Base-by-base conservation (phyloP, 2,329 filamentous ascomycete genomes). In the Botrytis tulipae region DNA sequence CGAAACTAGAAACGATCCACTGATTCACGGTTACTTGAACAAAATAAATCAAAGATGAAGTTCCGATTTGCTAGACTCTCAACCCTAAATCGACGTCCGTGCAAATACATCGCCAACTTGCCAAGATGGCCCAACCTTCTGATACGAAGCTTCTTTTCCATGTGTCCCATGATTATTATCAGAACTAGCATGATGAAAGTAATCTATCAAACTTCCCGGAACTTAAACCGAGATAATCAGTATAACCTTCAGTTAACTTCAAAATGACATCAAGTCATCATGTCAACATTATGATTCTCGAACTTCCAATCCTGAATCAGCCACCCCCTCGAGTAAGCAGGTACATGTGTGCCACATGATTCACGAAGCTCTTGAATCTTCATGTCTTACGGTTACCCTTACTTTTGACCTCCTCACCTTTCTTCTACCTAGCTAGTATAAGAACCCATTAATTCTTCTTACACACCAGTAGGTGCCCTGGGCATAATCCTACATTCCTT, bases 41-140 rank as follows among this genome's bases (percentile, higher is more conserved):
- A 66, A 48, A 42, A 42, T 42, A 42, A 29, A 25, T 68, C 25
- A 42, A 42, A 16, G 40, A 66, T 12, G 46, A 4, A 22, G 48
- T 57, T 57, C 37, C 16, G 66, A n/a, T 40, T 68, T 68, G 46
- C 46, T 32, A 8, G n/a, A 25, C 74, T 65, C 68, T 67, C 73
- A 76, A 78, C 73, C 75, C 74, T 75, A 79, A 76, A 54, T 75
- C 75, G 77, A 78, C 77, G 77, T 79, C 78, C 75, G 78, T 78
- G 77, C 75, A 76, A 75, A 70, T 69, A 29, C 16, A 54, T 54
- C 25, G 25, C 35, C 16, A 54, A 51, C 37, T 62, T 57, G 32
- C 51, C 42, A 32, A 57, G 66, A 7, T 29, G 29, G 29, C 40
- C 16, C 68, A 62, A 46, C 44, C 48, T 61, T 70, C 40, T 71